Evolutionary conservation across 345 rosid genomes (phyloP).

Genomic region (Mallotus nudiflorus): DNA sequence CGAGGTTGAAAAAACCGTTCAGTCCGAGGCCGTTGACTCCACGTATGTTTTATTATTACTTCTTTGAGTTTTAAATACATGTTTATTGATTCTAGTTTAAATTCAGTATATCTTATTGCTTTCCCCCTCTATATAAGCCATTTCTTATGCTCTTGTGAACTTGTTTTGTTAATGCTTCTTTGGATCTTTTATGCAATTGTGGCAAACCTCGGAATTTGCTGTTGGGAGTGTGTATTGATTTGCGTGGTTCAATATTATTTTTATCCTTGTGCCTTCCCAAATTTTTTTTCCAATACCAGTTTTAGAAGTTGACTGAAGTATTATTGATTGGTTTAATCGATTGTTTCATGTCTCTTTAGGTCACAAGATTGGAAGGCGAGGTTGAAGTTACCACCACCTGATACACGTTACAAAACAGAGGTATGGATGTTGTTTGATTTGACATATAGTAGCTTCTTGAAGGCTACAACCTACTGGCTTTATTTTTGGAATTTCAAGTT

Average conservation of each 20-base stretch:
- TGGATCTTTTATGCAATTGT: too few species aligned
- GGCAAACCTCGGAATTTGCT: too few species aligned
- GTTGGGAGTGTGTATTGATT: too few species aligned
- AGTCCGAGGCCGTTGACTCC: slow-evolving; percentile 76
- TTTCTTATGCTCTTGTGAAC: too few species aligned
- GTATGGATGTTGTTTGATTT: too few species aligned
- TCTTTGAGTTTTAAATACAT: too few species aligned
- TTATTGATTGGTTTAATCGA: not conserved
- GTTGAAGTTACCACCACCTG: slow-evolving; percentile 69
- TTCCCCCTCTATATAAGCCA: too few species aligned
- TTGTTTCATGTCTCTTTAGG: slow-evolving; percentile 26
- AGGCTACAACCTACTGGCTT: not conserved
- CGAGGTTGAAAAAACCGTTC: slow-evolving; percentile 83
- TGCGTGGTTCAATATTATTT: too few species aligned
- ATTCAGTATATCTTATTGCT: too few species aligned
- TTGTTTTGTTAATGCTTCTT: too few species aligned
- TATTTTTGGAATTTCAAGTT: not conserved
- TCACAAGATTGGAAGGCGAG: slow-evolving; percentile 91
- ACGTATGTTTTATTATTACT: slow-evolving; percentile 39
- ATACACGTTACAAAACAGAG: slow-evolving; percentile 84
- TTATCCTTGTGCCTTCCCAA: too few species aligned
- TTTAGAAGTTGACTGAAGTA: not conserved
- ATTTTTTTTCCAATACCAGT: not conserved
- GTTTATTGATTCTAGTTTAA: too few species aligned
- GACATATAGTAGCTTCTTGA: not conserved